These are phyloP conservation scores for Zalaria obscura DNA, from an alignment of 2,329 filamentous ascomycete genomes.

Conservation along the genomic window DNA sequence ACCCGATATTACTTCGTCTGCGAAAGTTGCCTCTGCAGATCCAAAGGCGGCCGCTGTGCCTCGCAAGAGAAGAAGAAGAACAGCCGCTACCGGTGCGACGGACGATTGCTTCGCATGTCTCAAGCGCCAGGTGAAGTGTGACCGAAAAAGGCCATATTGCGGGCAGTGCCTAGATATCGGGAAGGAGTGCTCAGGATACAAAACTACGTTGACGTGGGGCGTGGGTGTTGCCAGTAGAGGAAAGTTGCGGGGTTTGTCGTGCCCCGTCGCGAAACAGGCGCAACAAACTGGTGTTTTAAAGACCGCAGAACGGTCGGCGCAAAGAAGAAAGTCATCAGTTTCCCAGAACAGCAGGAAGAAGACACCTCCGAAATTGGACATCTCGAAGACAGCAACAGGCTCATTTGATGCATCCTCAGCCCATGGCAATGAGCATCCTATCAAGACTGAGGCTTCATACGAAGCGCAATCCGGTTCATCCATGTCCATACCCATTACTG, in stretches of 20 bases:
- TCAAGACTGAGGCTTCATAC: too few relatives aligned
- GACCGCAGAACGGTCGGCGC: slow-evolving; percentile 8
- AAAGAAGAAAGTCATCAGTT: slow-evolving; percentile 13
- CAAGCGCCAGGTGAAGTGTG: slow-evolving; percentile 72
- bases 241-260: slow-evolving; percentile 78
- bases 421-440: too few relatives aligned
- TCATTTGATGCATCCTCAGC: too few relatives aligned
- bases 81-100: slow-evolving; percentile 73
- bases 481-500: too few relatives aligned
- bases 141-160: slow-evolving; percentile 85
- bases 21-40: background rate
- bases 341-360: background rate
- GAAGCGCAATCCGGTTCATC: too few relatives aligned
- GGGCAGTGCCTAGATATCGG: slow-evolving; percentile 85
- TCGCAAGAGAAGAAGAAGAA: slow-evolving; percentile 68
- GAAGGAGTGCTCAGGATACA: slow-evolving; percentile 90
- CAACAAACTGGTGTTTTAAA: slow-evolving; percentile 14
- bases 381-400: too few relatives aligned
- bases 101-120: slow-evolving; percentile 93
- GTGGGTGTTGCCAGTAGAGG: slow-evolving; percentile 90
- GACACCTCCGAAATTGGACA: too few relatives aligned
- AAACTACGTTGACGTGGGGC: slow-evolving; percentile 92
- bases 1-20: too few relatives aligned
- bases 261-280: slow-evolving; percentile 42
- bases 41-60: slow-evolving; percentile 11